These are phyloP conservation scores for Puccinellia tenuiflora DNA, from an alignment of 176 grass and related monocot species.

Conservation along the genomic window DNA sequence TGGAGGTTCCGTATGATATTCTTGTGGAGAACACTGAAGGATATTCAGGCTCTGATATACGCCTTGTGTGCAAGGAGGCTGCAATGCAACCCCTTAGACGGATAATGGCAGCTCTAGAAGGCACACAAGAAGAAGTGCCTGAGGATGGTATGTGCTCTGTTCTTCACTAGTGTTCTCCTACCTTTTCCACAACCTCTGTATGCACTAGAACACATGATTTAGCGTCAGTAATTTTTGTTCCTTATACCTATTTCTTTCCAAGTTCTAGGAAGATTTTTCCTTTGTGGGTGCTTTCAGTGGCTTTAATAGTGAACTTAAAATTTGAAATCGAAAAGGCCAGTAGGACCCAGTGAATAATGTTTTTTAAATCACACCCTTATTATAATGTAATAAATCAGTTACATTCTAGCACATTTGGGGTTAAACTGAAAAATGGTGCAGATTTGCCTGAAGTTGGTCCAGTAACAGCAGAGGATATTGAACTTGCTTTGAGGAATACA, in stretches of 20 bases:
- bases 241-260: background rate
- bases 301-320: background rate
- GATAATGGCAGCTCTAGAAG: conserved; percentile 70
- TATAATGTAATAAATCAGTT: background rate
- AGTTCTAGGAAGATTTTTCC: conserved; percentile 7
- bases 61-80: conserved; percentile 86
- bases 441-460: conserved; percentile 81
- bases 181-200: background rate
- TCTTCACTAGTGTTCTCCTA: background rate
- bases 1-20: conserved; percentile 59
- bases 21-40: conserved; percentile 80
- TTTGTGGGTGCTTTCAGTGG: background rate
- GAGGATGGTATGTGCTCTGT: conserved; percentile 68
- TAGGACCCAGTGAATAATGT: background rate
- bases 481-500: conserved; percentile 82
- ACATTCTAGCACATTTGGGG: background rate
- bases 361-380: background rate
- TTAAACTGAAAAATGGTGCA: conserved; percentile 25
- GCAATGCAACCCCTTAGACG: conserved; percentile 93
- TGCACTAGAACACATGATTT: background rate
- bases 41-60: conserved; percentile 94
- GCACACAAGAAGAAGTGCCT: conserved; percentile 38
- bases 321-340: background rate
- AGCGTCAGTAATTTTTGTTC: background rate
- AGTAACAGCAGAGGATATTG: conserved; percentile 48